Evolutionary conservation across 2,329 filamentous ascomycete genomes (phyloP).

Genomic region (Fusarium pseudocircinatum): DNA sequence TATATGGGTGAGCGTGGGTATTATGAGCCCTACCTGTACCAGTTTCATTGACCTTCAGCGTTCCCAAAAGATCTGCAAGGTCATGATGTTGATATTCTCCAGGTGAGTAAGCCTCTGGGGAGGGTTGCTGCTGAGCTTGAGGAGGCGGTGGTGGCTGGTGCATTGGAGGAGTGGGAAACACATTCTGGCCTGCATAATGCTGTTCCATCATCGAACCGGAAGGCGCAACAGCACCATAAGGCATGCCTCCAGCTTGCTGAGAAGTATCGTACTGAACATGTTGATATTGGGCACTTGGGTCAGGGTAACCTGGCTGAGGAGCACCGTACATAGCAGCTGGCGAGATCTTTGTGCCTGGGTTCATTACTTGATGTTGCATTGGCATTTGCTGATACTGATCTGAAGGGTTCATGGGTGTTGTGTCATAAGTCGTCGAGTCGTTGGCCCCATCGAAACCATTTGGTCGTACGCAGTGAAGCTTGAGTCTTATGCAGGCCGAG

Average conservation of each 20-base stretch:
- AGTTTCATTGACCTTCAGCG: conserved; percentile 85
- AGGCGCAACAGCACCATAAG: conserved; percentile 64
- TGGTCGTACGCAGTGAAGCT: conserved; percentile 91
- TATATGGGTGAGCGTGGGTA: background rate
- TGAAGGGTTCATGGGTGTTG: conserved; percentile 45
- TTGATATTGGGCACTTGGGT: conserved; percentile 58
- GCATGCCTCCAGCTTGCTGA: conserved; percentile 57
- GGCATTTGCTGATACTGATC: conserved; percentile 60
- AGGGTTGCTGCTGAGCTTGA: conserved; percentile 43
- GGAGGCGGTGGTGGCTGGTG: conserved; percentile 40
- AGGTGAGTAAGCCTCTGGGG: conserved; percentile 64
- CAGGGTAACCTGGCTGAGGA: conserved; percentile 60
- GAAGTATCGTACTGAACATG: conserved; percentile 58
- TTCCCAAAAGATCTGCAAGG: conserved; percentile 83
- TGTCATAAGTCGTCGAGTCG: conserved; percentile 49
- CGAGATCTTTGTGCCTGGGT: conserved; percentile 53
- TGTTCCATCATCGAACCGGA: conserved; percentile 62
- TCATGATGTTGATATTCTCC: conserved; percentile 76
- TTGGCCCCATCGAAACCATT: conserved; percentile 71
- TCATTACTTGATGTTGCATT: conserved; percentile 58
- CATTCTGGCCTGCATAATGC: conserved; percentile 58
- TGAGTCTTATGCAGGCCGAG: conserved; percentile 89
- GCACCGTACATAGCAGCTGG: conserved; percentile 57
- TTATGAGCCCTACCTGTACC: conserved; percentile 78
- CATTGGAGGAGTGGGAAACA: conserved; percentile 64